A percentile compares a stretch with the other conserved stretches of the same genome.
Evolutionary conservation across 352 stramenopile genomes (phyloP).

Genomic region (Pythium angustatum): DNA sequence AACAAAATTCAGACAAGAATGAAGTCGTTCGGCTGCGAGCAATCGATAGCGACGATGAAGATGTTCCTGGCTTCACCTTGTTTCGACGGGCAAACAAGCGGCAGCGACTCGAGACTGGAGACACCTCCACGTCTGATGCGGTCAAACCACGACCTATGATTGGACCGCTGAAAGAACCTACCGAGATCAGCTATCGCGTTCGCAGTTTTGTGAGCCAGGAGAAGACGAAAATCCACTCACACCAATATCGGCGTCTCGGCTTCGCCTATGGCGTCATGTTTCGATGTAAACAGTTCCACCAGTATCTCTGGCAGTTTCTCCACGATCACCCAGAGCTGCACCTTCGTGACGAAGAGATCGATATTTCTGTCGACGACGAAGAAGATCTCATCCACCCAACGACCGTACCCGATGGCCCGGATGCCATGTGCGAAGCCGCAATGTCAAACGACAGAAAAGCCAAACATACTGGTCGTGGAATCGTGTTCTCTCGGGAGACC

Average conservation of each 20-base stretch:
- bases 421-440: neutral
- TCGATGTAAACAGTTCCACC: conserved; percentile 78
- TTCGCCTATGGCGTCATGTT: conserved; percentile 86
- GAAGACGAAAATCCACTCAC: conserved; percentile 52
- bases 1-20: conserved; percentile 57
- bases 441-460: neutral
- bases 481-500: conserved; percentile 77
- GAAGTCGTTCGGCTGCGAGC: conserved; percentile 56
- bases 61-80: conserved; percentile 24
- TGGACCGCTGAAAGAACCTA: neutral
- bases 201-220: conserved; percentile 64
- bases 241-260: conserved; percentile 74
- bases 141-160: neutral
- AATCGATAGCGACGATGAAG: conserved; percentile 45
- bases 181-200: conserved; percentile 70
- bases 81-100: conserved; percentile 19
- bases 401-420: neutral
- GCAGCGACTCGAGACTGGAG: conserved; percentile 6
- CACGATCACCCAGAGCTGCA: conserved; percentile 43
- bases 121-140: neutral
- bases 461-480: conserved; percentile 22
- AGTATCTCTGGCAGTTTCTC: conserved; percentile 70
- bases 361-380: conserved; percentile 41
- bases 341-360: conserved; percentile 44
- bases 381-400: conserved; percentile 21